These are phyloP conservation scores for Thuidium tamariscinum DNA, from an alignment of 225 moss, liverwort and hornwort species.

Conservation along the genomic window DNA sequence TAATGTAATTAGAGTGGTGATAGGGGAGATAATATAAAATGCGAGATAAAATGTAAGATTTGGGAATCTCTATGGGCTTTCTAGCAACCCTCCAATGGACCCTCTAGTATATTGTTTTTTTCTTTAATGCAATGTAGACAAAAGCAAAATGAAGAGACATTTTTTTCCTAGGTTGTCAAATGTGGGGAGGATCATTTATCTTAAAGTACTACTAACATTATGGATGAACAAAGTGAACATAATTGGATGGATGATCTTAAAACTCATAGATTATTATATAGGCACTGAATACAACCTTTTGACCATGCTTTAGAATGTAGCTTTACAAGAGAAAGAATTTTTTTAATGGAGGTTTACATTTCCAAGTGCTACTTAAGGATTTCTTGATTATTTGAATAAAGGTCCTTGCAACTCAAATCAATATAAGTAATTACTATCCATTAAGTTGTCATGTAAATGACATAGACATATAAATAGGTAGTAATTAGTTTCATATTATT, in stretches of 20 bases:
- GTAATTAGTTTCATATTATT: too few relatives aligned
- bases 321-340: background rate
- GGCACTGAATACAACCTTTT: background rate
- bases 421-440: too few relatives aligned
- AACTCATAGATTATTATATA: background rate
- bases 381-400: too few relatives aligned
- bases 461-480: background rate
- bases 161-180: background rate
- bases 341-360: fast-evolving
- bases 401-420: too few relatives aligned
- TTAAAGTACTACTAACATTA: background rate
- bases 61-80: too few relatives aligned
- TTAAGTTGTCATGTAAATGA: background rate
- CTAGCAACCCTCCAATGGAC: too few relatives aligned
- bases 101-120: too few relatives aligned
- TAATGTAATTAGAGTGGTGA: too few relatives aligned
- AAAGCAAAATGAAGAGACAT: background rate
- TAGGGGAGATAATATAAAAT: too few relatives aligned
- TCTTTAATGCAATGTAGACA: background rate
- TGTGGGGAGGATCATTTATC: too few relatives aligned
- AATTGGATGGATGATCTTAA: background rate
- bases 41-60: too few relatives aligned
- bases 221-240: background rate
- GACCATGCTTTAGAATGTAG: background rate
- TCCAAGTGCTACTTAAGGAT: background rate